A percentile compares a stretch with the other conserved stretches of the same genome.
phyloP scores from a whole-genome alignment of 2,329 filamentous ascomycete genomes.

The Gyromitra esculenta region DNA sequence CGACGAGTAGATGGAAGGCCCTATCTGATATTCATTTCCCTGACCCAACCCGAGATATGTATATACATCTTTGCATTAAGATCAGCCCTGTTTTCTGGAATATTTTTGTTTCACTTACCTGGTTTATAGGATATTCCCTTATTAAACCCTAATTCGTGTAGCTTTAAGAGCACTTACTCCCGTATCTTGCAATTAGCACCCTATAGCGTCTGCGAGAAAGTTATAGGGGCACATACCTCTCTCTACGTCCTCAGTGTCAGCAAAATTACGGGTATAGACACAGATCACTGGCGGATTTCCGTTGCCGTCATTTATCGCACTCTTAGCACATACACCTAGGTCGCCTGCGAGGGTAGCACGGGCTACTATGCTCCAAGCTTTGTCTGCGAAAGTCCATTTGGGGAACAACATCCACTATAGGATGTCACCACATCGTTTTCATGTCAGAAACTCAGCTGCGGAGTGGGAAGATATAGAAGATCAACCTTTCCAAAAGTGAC shows the following conservation, averaged over 20 bases:
- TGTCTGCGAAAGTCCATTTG: constrained; percentile 66
- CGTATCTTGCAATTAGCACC: background rate
- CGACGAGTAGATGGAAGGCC: constrained; percentile 32
- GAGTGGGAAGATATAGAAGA: background rate
- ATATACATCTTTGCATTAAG: constrained; percentile 38
- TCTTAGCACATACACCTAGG: constrained; percentile 78
- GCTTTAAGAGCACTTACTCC: constrained; percentile 28
- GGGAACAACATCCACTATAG: constrained; percentile 79
- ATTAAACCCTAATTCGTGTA: constrained; percentile 6
- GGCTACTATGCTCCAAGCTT: constrained; percentile 73
- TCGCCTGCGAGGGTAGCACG: constrained; percentile 73
- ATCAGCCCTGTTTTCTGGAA: background rate
- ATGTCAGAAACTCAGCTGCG: constrained; percentile 5
- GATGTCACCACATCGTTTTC: background rate
- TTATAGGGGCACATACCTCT: constrained; percentile 61
- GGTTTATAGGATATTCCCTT: constrained; percentile 40
- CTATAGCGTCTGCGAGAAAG: background rate
- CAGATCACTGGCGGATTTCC: constrained; percentile 71
- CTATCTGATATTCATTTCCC: constrained; percentile 25
- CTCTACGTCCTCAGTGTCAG: constrained; percentile 73
- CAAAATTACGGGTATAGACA: constrained; percentile 80
- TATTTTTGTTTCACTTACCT: constrained; percentile 11
- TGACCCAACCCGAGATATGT: constrained; percentile 23
- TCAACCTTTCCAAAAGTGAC: constrained; percentile 33
- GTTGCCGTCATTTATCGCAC: constrained; percentile 67